phyloP scores from a whole-genome alignment of 2,329 filamentous ascomycete genomes.

The Aspergillus jensenii region DNA sequence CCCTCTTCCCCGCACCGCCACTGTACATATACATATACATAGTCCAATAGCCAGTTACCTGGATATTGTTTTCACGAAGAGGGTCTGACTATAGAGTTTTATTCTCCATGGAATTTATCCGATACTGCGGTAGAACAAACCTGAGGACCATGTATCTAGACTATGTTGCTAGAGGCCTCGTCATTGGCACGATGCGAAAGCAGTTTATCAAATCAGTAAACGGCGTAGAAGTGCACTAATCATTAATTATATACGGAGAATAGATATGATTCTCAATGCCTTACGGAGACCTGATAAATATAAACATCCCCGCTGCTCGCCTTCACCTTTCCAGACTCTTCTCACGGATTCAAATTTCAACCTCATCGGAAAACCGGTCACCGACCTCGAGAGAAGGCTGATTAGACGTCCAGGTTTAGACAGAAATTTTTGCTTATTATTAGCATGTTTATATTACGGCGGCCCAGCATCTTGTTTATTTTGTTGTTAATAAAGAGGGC shows the following conservation, averaged over 20 bases:
- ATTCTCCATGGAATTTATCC: background rate
- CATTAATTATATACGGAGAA: background rate
- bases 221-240: constrained; percentile 47
- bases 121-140: constrained; percentile 6
- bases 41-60: too few relatives aligned
- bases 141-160: background rate
- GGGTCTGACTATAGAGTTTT: background rate
- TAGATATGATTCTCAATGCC: background rate
- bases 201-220: constrained; percentile 26
- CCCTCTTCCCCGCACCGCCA: background rate
- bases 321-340: too few relatives aligned
- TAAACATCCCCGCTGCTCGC: too few relatives aligned
- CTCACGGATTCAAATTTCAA: too few relatives aligned
- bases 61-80: background rate
- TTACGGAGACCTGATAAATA: background rate
- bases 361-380: too few relatives aligned
- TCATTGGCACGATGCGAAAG: too few relatives aligned
- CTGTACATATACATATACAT: background rate
- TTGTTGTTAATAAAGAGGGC: constrained; percentile 61
- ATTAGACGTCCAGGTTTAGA: too few relatives aligned
- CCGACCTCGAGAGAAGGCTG: too few relatives aligned
- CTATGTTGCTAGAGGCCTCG: too few relatives aligned
- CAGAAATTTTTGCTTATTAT: too few relatives aligned
- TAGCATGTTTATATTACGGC: constrained; percentile 77
- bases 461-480: constrained; percentile 68